phyloP scores from a whole-genome alignment of 2,329 filamentous ascomycete species.

The Ceratocystis alfenasii region DNA sequence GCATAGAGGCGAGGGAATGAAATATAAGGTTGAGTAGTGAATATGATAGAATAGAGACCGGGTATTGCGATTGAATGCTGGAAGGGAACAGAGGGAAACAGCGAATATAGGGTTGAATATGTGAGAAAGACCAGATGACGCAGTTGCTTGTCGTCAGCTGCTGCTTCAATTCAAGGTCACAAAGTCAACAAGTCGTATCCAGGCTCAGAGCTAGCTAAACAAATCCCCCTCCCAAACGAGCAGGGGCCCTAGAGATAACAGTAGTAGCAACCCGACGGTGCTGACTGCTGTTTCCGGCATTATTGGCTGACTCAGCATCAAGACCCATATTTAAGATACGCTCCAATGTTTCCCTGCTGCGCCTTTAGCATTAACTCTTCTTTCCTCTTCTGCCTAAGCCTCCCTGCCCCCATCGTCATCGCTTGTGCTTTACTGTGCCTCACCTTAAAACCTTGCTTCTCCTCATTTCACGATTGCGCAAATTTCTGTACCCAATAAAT shows the following conservation, averaged over 20 bases:
- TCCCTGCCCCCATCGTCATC: slow-evolving; percentile 10
- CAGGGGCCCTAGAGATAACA: background rate
- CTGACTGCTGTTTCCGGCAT: background rate
- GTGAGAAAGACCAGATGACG: background rate
- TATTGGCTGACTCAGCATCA: background rate
- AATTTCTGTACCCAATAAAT: background rate
- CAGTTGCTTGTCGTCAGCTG: background rate
- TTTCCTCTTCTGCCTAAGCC: too few relatives aligned
- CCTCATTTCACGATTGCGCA: slow-evolving; percentile 4
- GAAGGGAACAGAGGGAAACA: background rate
- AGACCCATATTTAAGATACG: background rate
- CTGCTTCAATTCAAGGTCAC: too few relatives aligned
- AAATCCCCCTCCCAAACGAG: too few relatives aligned
- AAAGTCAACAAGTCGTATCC: too few relatives aligned
- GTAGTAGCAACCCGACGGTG: background rate
- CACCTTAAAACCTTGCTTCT: background rate
- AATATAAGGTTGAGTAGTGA: background rate
- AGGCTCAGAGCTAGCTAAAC: too few relatives aligned
- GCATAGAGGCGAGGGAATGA: background rate
- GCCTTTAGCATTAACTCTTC: too few relatives aligned
- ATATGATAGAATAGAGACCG: background rate
- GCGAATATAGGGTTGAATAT: background rate
- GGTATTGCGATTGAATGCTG: background rate
- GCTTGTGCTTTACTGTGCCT: background rate
- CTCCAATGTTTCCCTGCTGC: background rate